A percentile compares a stretch with the other conserved stretches of the same genome.
These are phyloP conservation scores for Coemansia furcata DNA, from an alignment of 192 early-diverging fungal species.

Conservation along the genomic window DNA sequence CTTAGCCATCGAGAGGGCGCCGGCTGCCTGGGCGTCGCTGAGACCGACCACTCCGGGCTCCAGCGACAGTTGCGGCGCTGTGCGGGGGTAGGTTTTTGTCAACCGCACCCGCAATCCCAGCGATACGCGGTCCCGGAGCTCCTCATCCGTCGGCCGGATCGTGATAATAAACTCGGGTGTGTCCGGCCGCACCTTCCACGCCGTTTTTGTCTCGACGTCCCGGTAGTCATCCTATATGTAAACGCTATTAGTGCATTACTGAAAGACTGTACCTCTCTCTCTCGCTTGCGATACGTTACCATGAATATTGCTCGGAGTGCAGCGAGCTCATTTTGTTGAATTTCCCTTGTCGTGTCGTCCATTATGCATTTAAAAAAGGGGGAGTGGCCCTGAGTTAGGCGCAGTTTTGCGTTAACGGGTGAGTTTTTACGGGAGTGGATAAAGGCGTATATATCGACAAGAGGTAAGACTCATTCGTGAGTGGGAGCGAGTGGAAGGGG, in stretches of 20 bases:
- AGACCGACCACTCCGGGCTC: constrained; percentile 54
- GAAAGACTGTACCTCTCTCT: too few relatives aligned
- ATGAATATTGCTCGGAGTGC: constrained; percentile 61
- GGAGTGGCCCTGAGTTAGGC: neutral
- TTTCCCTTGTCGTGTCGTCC: constrained; percentile 45
- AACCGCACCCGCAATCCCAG: constrained; percentile 48
- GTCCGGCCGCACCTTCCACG: constrained; percentile 44
- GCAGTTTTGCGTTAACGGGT: neutral
- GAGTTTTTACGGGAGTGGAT: neutral
- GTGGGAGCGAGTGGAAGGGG: neutral
- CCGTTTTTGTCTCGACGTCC: constrained; percentile 37
- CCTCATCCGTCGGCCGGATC: constrained; percentile 31
- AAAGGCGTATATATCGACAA: neutral
- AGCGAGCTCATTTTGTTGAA: constrained; percentile 72
- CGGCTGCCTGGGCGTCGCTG: constrained; percentile 49
- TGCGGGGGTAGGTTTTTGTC: constrained; percentile 66
- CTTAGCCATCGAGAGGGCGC: constrained; percentile 40
- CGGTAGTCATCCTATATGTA: constrained; percentile 42
- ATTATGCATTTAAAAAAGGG: constrained; percentile 25
- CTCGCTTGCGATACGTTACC: constrained; percentile 12
- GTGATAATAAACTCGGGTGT: constrained; percentile 41
- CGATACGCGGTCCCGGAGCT: constrained; percentile 25
- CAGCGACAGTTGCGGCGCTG: constrained; percentile 58
- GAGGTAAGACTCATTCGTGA: neutral
- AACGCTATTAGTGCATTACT: neutral